A percentile compares a stretch with the other conserved stretches of the same genome.
phyloP scores from a whole-genome alignment of 192 early-diverging fungal genomes.

The Rhizophagus prolifer region DNA sequence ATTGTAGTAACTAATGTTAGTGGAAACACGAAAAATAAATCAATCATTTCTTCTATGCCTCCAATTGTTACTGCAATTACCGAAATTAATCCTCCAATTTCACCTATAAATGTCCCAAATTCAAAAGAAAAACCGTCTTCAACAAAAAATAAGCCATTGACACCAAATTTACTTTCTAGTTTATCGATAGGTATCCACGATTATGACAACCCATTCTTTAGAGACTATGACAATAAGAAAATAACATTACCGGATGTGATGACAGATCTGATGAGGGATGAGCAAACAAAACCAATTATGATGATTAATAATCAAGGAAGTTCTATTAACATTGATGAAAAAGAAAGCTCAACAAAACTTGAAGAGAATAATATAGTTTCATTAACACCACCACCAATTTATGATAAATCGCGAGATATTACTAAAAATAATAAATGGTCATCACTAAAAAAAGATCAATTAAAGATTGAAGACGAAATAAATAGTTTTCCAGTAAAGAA shows the following conservation, averaged over 20 bases:
- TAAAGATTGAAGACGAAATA: not conserved
- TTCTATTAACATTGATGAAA: not conserved
- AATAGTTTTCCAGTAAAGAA: not conserved
- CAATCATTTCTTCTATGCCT: not conserved
- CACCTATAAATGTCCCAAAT: not conserved
- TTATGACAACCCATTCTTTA: not conserved
- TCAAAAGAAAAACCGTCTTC: not conserved
- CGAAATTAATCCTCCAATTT: no score
- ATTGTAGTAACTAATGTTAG: not conserved
- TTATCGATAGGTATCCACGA: not conserved
- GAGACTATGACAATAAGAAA: not conserved
- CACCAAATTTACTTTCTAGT: not conserved
- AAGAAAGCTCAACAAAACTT: not conserved
- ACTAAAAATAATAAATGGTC: not conserved
- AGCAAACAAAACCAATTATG: no score
- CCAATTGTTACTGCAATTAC: no score
- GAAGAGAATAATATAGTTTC: not conserved
- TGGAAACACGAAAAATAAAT: not conserved
- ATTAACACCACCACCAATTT: not conserved
- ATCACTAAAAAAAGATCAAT: not conserved
- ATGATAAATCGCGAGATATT: not conserved
- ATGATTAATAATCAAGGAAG: not conserved
- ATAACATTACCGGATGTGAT: not conserved
- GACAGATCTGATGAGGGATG: no score
- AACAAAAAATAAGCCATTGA: not conserved